These are phyloP conservation scores for Dioscorea dumetorum DNA, from an alignment of 106 monocot species.

Conservation along the genomic window DNA sequence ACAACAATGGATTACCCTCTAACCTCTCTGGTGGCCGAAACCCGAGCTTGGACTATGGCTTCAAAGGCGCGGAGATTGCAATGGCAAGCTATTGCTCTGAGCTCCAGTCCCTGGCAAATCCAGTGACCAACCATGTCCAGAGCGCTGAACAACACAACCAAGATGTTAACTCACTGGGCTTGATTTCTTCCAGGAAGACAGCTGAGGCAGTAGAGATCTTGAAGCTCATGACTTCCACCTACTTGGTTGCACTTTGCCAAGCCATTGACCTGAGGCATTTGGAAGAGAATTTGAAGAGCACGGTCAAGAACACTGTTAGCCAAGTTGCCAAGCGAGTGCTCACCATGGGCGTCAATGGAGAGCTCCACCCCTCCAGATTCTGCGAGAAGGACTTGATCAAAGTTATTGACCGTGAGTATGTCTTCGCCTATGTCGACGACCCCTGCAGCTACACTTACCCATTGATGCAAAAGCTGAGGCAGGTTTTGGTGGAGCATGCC, in stretches of 20 bases:
- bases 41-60: conserved; percentile 96
- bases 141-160: conserved; percentile 99
- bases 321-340: conserved; percentile 69
- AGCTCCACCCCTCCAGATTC: conserved; percentile 81
- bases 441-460: conserved; percentile 65
- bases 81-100: conserved; percentile 99
- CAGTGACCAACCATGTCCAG: conserved; percentile 97
- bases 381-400: conserved; percentile 88
- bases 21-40: conserved; percentile 76
- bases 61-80: conserved; percentile 98
- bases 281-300: conserved; percentile 78
- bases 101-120: conserved; percentile 90
- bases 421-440: conserved; percentile 67
- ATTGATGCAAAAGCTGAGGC: conserved; percentile 57
- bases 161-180: conserved; percentile 93
- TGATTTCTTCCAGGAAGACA: conserved; percentile 94
- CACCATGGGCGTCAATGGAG: conserved; percentile 50
- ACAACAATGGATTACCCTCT: conserved; percentile 92
- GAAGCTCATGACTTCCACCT: conserved; percentile 89
- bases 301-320: conserved; percentile 69
- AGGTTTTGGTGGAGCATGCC: conserved; percentile 58
- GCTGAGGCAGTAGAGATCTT: conserved; percentile 84
- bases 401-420: conserved; percentile 69
- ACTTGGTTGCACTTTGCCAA: conserved; percentile 83
- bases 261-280: conserved; percentile 81